Conservation (phyloP, 129 eudicot genomes). For the Kitagawia praeruptora region DNA sequence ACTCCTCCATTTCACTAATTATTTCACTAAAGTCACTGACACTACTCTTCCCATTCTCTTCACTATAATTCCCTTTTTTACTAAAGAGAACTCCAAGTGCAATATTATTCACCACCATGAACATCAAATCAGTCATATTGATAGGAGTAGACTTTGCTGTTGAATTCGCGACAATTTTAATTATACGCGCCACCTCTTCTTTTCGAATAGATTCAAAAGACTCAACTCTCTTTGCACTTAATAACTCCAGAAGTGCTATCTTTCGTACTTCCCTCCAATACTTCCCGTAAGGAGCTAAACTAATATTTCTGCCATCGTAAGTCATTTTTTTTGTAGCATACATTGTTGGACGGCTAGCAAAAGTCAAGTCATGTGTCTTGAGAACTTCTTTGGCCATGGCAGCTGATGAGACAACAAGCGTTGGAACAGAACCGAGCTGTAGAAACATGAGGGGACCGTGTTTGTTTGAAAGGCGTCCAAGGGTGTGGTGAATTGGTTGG, state of each 20-base stretch:
- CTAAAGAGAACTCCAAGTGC: slow-evolving; percentile 2
- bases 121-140: neutral
- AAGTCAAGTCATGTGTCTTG: slow-evolving; percentile 25
- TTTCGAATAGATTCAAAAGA: neutral
- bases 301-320: slow-evolving; percentile 16
- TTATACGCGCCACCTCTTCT: neutral
- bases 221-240: slow-evolving; percentile 13
- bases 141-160: neutral
- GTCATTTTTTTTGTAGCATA: neutral
- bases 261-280: slow-evolving; percentile 33
- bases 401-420: slow-evolving; percentile 28
- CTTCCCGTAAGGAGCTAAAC: slow-evolving; percentile 26
- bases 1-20: neutral
- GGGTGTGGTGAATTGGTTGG: slow-evolving; percentile 16
- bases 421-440: slow-evolving; percentile 17
- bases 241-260: slow-evolving; percentile 14
- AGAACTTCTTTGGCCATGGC: slow-evolving; percentile 18
- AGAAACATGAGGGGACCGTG: slow-evolving; percentile 28
- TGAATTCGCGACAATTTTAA: neutral
- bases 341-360: slow-evolving; percentile 14
- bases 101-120: neutral
- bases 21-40: neutral
- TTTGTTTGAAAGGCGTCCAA: slow-evolving; percentile 18
- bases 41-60: neutral
- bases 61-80: slow-evolving; percentile 7